Evolutionary conservation across 805 yeast species (phyloP).

Genomic region (Kodamaea restingae): DNA sequence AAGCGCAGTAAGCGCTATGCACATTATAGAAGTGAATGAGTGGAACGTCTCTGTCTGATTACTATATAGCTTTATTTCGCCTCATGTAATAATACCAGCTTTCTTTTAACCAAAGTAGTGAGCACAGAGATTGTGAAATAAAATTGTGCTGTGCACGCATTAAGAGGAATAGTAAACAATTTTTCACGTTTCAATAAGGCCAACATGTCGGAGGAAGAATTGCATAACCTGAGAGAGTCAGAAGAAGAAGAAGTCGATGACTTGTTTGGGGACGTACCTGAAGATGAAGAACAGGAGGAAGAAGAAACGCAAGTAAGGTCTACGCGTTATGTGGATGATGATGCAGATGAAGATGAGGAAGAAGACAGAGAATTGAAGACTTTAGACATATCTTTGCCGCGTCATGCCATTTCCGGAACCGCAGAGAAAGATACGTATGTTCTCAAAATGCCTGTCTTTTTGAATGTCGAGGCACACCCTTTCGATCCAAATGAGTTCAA

Average conservation of each 20-base stretch:
- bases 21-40: not conserved
- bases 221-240: not conserved
- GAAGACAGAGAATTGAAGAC: constrained; percentile 32
- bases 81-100: not conserved
- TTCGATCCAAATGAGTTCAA: constrained; percentile 73
- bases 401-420: constrained; percentile 42
- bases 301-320: constrained; percentile 18
- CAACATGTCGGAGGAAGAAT: constrained; percentile 14
- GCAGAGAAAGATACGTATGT: constrained; percentile 37
- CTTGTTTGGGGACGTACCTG: constrained; percentile 30
- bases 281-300: constrained; percentile 12
- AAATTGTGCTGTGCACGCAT: not conserved
- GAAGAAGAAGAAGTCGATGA: constrained; percentile 33
- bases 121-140: no score
- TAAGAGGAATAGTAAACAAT: not conserved
- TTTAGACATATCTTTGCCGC: constrained; percentile 41
- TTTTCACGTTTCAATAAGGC: constrained; percentile 1
- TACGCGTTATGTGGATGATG: constrained; percentile 22
- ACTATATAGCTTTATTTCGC: constrained; percentile 3
- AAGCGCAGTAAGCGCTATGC: not conserved
- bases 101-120: not conserved
- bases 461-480: constrained; percentile 79
- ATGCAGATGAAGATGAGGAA: constrained; percentile 31
- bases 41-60: not conserved
- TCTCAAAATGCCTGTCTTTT: constrained; percentile 76